Percentiles rank a stretch among this genome's conserved stretches.
Evolutionary conservation across 306 rosid species (phyloP).

Genomic region (Begonia loranthoides): DNA sequence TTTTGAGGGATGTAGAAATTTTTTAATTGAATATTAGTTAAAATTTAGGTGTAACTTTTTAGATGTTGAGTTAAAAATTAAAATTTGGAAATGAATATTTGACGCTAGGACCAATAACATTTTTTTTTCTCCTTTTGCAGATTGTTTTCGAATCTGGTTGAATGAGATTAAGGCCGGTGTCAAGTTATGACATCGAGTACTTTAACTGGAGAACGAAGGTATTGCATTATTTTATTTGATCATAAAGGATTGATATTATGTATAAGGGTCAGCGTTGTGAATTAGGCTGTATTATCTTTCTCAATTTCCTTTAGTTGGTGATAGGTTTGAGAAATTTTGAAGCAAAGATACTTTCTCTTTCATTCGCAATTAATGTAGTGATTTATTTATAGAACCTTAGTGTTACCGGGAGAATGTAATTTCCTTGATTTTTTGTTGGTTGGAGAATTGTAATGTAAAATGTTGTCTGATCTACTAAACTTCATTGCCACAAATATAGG

Average conservation of each 20-base stretch:
- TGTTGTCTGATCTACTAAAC: too few relatives aligned
- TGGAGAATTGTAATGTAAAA: too few relatives aligned
- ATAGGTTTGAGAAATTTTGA: not conserved
- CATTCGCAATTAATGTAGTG: not conserved
- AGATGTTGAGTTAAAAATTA: too few relatives aligned
- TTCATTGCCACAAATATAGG: too few relatives aligned
- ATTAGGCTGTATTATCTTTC: not conserved
- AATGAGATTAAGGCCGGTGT: constrained; percentile 47
- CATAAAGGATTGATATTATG: not conserved
- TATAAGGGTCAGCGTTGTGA: not conserved
- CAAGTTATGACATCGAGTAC: constrained; percentile 60
- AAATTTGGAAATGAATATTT: too few relatives aligned
- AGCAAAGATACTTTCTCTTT: not conserved
- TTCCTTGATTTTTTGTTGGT: too few relatives aligned
- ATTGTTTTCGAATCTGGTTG: constrained; percentile 41
- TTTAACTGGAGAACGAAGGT: constrained; percentile 89
- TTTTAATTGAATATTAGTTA: too few relatives aligned
- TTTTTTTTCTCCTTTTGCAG: constrained; percentile 18
- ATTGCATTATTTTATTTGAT: constrained; percentile 9
- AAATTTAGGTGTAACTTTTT: too few relatives aligned
- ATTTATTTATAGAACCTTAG: not conserved
- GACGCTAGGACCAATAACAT: too few relatives aligned
- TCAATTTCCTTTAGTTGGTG: not conserved
- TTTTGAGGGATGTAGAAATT: too few relatives aligned
- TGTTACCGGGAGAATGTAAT: too few relatives aligned